Base-by-base conservation (phyloP, 73 alveolate species). In the Halteria grandinella region DNA sequence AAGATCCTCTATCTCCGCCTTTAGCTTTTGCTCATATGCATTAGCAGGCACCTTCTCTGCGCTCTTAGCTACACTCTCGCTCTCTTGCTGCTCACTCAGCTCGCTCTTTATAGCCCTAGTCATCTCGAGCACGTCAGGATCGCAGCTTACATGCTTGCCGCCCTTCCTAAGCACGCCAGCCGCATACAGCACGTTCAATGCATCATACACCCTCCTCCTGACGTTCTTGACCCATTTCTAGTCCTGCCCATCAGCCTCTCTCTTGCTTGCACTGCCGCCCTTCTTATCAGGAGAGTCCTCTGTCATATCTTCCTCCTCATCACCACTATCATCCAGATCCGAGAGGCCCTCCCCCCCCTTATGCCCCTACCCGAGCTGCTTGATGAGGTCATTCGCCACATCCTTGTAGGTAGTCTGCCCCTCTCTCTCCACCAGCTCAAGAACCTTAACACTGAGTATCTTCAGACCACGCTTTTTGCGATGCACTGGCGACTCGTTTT, bases 171-270 rank as follows among this genome's bases (percentile, higher is more conserved):
- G 57, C 25, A 93, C 90, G 25, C 90, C 92, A 1, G 92, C 86
- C 1, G 96, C 94, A 37, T 79, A 91, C 43, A 94, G 80, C 8
- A 94, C 97, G 72, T 91, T 94, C n/a, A 94, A 85, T 0, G 98
- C 96, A 54, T 91, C 97, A 55, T 94, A 94, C 1, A 94, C 97
- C 71, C 98, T 75, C 58, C 98, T 76, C 55, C 94, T 83, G 28
- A 94, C 90, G 64, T 91, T 94, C 49, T 91, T 78, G 41, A 91
- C 96, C 52, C 88, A 96, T 76, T 91, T 91, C 40, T 48, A 33
- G 33, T 75, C 48, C 48, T 44, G 18, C n/a, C 34, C 44, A 15
- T 47, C 50, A 28, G 27, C 48, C 48, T 44, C 15, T 20, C 34
- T 34, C 7, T 47, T 39, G 39, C 44, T 28, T 11, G 7, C 62